phyloP scores from a whole-genome alignment of 345 rosid species.

The Hibiscus trionum region DNA sequence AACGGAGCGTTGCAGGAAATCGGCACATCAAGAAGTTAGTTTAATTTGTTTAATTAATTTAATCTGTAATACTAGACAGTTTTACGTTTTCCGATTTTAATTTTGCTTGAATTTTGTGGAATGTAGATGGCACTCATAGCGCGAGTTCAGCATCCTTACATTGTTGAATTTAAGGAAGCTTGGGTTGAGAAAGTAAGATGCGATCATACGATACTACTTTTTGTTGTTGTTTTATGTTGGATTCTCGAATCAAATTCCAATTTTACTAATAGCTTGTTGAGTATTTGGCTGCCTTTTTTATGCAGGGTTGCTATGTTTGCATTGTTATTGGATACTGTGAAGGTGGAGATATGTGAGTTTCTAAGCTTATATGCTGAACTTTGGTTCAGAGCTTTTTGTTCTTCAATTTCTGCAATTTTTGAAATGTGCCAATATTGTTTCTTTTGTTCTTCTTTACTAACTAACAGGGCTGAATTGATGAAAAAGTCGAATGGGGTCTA shows the following conservation, averaged over 20 bases:
- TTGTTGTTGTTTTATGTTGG: background rate
- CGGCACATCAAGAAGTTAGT: conserved; percentile 95
- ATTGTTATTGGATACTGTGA: conserved; percentile 98
- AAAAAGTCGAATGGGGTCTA: conserved; percentile 79
- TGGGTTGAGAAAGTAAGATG: conserved; percentile 93
- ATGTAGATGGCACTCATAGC: conserved; percentile 91
- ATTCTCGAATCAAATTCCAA: background rate
- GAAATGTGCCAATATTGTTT: background rate
- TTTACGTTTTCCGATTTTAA: background rate
- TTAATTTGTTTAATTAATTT: conserved; percentile 1
- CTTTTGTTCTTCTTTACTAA: background rate
- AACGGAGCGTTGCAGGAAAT: conserved; percentile 95
- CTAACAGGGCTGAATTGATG: conserved; percentile 88
- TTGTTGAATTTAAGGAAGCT: conserved; percentile 98
- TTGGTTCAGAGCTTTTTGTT: background rate
- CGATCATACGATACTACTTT: background rate
- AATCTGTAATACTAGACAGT: background rate
- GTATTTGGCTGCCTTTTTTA: background rate
- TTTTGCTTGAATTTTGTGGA: conserved; percentile 7
- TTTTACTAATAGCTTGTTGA: background rate
- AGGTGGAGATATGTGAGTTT: conserved; percentile 99
- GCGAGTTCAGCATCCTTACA: conserved; percentile 83
- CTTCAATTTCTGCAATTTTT: conserved; percentile 11
- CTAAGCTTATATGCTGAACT: background rate
- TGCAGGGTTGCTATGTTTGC: conserved; percentile 97